Evolutionary conservation across 441 rosid genomes (phyloP), one percentile per base, ranked within the genome.

Genomic region (Erysimum cheiri): DNA sequence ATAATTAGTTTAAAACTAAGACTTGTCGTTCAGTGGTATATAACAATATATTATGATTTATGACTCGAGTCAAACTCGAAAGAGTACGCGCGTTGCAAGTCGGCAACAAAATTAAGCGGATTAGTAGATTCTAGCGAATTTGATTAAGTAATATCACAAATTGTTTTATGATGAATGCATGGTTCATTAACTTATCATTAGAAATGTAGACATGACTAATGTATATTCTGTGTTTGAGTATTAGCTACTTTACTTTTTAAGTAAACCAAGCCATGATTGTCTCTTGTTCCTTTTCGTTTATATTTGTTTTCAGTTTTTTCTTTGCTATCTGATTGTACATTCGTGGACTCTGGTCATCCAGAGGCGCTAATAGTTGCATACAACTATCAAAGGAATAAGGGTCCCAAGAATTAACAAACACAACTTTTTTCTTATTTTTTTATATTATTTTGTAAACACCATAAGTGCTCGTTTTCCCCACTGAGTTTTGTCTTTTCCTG

Each of bases 401-500:
- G 71, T 65, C 77, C 71, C 71, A 58, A 65, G 54, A 46, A 67
- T 52, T 73, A 32, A 67, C 58, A 60, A 73, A 52, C 50, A 67
- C 77, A 73, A 31, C 8, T 53, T 46, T 65, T 49, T 24, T 2
- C 28, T 47, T 5, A n/a, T n/a, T n/a, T 43, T 43, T 39, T 40
- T 54, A 1, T 4, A 29, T 61, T 8, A 11, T 24, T 36, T 35
- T 44, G 48, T 52, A 58, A 73, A 43, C 41, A 67, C 43, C 73
- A 60, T 74, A 60, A 73, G 57, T 67, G 77, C 36, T 24, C 14
- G 61, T 66, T 67, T 66, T 26, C 52, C 73, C 77, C 77, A 74
- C 77, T 67, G 73, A 67, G 73, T 67, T 74, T 67, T 74, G 77
- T 74, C 73, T 53, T 74, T 68, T 54, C 33, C 37, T 68, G 8